Conservation (phyloP, 2,329 filamentous ascomycete genomes). For the Calonectria leucothoes region DNA sequence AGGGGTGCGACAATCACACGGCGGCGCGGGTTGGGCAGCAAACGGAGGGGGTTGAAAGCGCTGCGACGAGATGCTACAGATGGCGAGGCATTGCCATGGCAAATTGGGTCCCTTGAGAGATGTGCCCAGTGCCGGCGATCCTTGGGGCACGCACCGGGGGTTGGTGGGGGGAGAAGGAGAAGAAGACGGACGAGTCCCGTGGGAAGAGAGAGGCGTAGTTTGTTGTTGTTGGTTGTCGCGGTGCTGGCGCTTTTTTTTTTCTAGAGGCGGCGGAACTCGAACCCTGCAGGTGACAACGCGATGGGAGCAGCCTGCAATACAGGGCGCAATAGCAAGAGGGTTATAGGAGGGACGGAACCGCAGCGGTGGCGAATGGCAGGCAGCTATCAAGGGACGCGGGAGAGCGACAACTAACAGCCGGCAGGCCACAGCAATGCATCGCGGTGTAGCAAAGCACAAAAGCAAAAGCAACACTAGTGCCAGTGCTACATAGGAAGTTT, state of each 20-base stretch:
- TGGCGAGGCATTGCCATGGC: neutral
- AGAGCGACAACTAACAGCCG: neutral
- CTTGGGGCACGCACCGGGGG: slow-evolving; percentile 1
- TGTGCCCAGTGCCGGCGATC: slow-evolving; percentile 6
- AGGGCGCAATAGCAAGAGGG: neutral
- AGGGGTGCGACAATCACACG: neutral
- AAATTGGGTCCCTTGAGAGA: neutral
- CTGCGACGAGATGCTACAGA: neutral
- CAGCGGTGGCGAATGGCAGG: neutral
- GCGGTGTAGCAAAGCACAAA: neutral
- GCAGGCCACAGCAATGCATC: neutral
- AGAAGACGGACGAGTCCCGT: neutral
- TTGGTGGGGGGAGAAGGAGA: neutral
- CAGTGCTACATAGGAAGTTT: neutral
- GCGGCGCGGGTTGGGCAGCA: slow-evolving; percentile 12
- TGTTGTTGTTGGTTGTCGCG: neutral
- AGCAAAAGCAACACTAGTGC: neutral
- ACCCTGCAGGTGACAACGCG: slow-evolving; percentile 13
- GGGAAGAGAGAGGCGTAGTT: neutral
- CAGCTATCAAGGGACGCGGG: neutral
- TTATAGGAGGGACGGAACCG: neutral
- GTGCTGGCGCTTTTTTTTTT: slow-evolving; percentile 13
- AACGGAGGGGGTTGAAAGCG: neutral
- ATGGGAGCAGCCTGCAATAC: neutral
- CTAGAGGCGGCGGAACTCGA: slow-evolving; percentile 3